Base-by-base conservation (phyloP, 352 stramenopile genomes). In the Halophytophthora polymorphica region DNA sequence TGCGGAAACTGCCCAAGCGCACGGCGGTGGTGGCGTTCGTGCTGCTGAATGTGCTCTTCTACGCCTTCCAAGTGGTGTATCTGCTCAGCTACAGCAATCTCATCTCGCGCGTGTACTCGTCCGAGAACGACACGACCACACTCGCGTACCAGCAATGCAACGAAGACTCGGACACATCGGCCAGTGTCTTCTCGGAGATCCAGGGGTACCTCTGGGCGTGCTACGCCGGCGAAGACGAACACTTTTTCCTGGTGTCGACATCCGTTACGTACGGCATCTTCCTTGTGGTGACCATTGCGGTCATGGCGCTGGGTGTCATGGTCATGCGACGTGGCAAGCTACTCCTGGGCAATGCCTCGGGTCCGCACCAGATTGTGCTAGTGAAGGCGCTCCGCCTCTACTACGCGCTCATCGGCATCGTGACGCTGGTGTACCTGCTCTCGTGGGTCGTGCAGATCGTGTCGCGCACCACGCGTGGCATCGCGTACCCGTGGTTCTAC, bases 401-500 rank as follows among this genome's bases (percentile, higher is more conserved):
- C 60, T 93, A 92, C 58, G 73, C 84, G 6, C 66, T 95, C 6
- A 93, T 95, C 22, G 83, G 79, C 11, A 72, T 95, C 36, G 85
- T 95, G 25, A 95, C 85, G 12, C 43, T 84, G 19, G 83, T 93
- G 42, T 95, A 93, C 41, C 57, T 95, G 21, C 56, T 95, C 2
- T 91, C 85, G 10, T 95, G 81, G 77, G 61, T 91, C 17, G 69
- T 93, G 10, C 83, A 95, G 55, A 77, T 95, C 51, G 70, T 86
- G 55, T 89, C 77, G 17, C 74, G 80, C 1, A 72, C 61, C 13
- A 67, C 73, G 10, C 57, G 55, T 3, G 75, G 73, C 2, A 84
- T 95, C 14, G 74, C 81, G 23, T 93, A 93, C 59, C 83, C 83
- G n/a, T 91, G 80, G 83, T 95, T 78, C 57, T 95, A 95, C 69